Evolutionary conservation across 371 early-diverging fungal species (phyloP).

Genomic region (Syncephalastrum monosporum): DNA sequence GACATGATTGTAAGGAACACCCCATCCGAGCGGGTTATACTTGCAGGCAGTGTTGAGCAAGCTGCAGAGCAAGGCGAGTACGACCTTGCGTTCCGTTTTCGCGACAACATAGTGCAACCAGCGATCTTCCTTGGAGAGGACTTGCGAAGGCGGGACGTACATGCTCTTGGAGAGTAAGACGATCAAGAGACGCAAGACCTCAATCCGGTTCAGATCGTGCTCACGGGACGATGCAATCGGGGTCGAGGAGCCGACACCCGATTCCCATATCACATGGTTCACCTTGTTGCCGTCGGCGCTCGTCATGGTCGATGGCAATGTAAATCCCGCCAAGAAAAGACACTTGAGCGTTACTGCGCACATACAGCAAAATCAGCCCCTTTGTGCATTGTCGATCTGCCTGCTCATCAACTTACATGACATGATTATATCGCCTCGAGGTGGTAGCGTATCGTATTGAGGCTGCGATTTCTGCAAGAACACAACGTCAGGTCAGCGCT

Average conservation of each 20-base stretch:
- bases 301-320: constrained; percentile 61
- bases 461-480: constrained; percentile 18
- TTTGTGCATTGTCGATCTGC: neutral
- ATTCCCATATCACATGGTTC: constrained; percentile 83
- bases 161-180: constrained; percentile 77
- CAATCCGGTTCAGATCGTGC: constrained; percentile 67
- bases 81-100: constrained; percentile 71
- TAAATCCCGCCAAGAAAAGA: constrained; percentile 80
- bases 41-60: constrained; percentile 76
- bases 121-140: constrained; percentile 55
- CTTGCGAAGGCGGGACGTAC: constrained; percentile 69
- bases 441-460: constrained; percentile 33
- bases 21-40: constrained; percentile 85
- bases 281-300: constrained; percentile 46
- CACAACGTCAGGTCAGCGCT: neutral
- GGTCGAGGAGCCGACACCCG: constrained; percentile 68
- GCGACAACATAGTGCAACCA: constrained; percentile 59
- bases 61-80: constrained; percentile 77
- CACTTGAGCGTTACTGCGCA: constrained; percentile 33
- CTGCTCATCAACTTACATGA: constrained; percentile 19
- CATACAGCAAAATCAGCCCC: neutral
- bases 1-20: constrained; percentile 84
- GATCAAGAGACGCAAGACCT: constrained; percentile 72
- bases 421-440: constrained; percentile 35
- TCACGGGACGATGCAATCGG: constrained; percentile 72